Conservation (phyloP, 805 yeast genomes). For the Starmerella khaoyaiensis region DNA sequence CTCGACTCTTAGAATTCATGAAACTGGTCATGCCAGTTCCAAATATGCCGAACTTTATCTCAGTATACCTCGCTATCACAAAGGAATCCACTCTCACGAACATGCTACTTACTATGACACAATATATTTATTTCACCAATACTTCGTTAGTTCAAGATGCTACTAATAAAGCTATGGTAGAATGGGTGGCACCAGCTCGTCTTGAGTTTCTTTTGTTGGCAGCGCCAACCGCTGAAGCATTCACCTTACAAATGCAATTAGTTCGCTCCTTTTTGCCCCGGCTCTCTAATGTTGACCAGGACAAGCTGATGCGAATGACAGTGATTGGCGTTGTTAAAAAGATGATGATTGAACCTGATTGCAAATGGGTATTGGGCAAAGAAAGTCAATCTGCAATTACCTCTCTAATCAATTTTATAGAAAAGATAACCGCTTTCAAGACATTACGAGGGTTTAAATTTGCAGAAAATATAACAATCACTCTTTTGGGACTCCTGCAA, state of each 20-base stretch:
- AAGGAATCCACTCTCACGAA: neutral
- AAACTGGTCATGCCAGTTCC: conserved; percentile 5
- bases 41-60: neutral
- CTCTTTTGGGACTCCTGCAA: conserved; percentile 2
- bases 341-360: conserved; percentile 2
- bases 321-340: neutral
- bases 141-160: conserved; percentile 1
- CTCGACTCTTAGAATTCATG: conserved; percentile 1
- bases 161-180: neutral
- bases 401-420: neutral
- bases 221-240: neutral
- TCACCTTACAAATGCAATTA: neutral
- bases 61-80: neutral
- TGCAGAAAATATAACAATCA: conserved; percentile 1
- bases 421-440: conserved; percentile 1
- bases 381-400: neutral
- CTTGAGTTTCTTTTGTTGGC: conserved; percentile 1
- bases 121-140: conserved; percentile 7
- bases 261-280: neutral
- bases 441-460: conserved; percentile 3
- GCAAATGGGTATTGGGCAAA: neutral
- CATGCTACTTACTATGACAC: conserved; percentile 3
- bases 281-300: conserved; percentile 2
- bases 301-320: neutral
- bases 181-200: neutral